Base-by-base conservation (phyloP, 257 asterid species). In the Nicotiana otophora region DNA sequence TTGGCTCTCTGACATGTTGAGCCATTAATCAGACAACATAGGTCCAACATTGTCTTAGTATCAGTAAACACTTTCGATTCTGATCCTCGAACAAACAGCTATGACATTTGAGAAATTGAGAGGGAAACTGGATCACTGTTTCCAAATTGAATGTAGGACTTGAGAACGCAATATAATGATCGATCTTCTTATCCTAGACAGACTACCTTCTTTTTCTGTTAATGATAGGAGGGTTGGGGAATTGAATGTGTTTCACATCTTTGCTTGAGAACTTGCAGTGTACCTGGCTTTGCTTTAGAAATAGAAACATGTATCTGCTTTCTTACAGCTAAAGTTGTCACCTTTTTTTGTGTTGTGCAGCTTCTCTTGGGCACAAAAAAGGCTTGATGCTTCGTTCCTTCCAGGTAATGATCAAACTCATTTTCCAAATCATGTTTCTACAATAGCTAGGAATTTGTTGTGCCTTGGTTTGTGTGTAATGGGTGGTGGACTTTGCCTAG, bases 281-380 rank as follows among this genome's bases (percentile, higher is more conserved):
- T 36, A 14, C 77, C 77, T 68, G 23, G 54, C 6, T 68, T 68
- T 68, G 74, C 42, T 30, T 66, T 66, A 42, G 63, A 23, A 9
- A 42, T n/a, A 10, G 53, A 67, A 20, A 33, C 39, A 72, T 5
- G 26, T 15, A 26, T 53, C 23, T 57, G 14, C 30, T 28, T 55
- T 26, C 51, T 33, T n/a, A 5, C 77, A 77, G 48, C 78, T 64
- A 23, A 51, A 39, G n/a, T 31, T 14, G 11, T 42, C 23, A n/a
- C 34, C 1, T 69, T 63, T 76, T 16, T 54, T 83, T 55, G 42
- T 42, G 76, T 53, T 65, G 39, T 77, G 66, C 91, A 94, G 97
- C 64, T 93, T 94, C 82, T 92, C 98, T 0, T 90, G 91, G 90
- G 92, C 94, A 20, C 93, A 94, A 78, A 69, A 86, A 81, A 92